These are phyloP conservation scores for Sporobolomyces phaffii DNA, from an alignment of 768 basidiomycete genomes.

Conservation along the genomic window DNA sequence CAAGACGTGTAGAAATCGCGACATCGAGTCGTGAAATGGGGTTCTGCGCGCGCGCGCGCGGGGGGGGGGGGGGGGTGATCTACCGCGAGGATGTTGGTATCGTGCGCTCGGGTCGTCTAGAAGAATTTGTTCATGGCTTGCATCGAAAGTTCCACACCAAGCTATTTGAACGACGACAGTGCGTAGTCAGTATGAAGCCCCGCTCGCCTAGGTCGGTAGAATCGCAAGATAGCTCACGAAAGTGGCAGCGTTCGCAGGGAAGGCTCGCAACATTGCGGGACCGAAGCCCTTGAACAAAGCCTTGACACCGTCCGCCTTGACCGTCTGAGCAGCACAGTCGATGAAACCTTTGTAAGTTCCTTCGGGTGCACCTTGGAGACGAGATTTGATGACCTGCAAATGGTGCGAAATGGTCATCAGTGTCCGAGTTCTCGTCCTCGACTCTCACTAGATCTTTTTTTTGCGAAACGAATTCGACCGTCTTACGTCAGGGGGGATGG, in stretches of 20 bases:
- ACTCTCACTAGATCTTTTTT: neutral
- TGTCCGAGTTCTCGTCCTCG: too few species aligned
- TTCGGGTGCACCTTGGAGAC: conserved; percentile 90
- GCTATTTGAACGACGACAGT: conserved; percentile 51
- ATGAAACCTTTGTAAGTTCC: conserved; percentile 93
- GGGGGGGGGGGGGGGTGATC: neutral
- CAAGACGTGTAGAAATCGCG: too few species aligned
- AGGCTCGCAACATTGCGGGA: conserved; percentile 88
- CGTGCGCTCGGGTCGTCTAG: conserved; percentile 36
- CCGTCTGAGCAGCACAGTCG: conserved; percentile 86
- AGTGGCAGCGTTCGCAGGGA: conserved; percentile 93
- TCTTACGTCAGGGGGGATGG: conserved; percentile 91
- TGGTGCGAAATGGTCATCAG: neutral
- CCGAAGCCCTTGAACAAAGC: conserved; percentile 97
- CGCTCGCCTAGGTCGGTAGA: too few species aligned
- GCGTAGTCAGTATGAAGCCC: conserved; percentile 28
- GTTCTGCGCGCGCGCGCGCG: neutral
- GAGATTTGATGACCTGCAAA: conserved; percentile 81
- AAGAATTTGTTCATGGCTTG: conserved; percentile 70
- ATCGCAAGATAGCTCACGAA: conserved; percentile 78
- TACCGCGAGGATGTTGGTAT: neutral
- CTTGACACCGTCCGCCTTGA: conserved; percentile 69
- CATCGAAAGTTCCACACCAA: conserved; percentile 86
- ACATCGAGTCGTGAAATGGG: too few species aligned
- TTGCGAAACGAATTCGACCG: too few species aligned